Percentiles rank a stretch among this genome's conserved stretches.
Evolutionary conservation across 164 flowering plant species (phyloP).

Genomic region (Stephania cephalantha): DNA sequence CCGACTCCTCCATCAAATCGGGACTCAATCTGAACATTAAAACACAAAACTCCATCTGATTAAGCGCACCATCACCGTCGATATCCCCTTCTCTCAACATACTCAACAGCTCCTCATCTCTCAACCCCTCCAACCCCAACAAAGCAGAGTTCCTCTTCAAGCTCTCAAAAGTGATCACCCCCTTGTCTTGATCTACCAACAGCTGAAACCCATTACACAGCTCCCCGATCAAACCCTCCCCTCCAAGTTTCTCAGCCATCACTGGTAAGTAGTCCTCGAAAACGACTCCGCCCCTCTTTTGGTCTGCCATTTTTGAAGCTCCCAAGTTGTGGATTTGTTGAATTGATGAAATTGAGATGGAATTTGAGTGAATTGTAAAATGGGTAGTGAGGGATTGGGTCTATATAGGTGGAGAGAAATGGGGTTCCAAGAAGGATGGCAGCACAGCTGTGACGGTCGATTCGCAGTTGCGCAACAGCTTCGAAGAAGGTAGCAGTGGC

Average conservation of each 20-base stretch:
- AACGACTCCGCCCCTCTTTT: constrained; percentile 1
- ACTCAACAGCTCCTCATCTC: constrained; percentile 32
- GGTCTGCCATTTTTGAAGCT: constrained; percentile 10
- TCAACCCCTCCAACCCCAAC: constrained; percentile 23
- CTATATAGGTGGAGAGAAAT: neutral
- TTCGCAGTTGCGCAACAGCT: constrained; percentile 1
- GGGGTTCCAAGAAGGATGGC: constrained; percentile 10
- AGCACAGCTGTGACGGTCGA: constrained; percentile 4
- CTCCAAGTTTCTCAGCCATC: constrained; percentile 33
- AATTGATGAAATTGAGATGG: neutral
- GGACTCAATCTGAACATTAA: constrained; percentile 60
- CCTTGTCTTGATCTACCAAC: constrained; percentile 28
- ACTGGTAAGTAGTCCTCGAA: constrained; percentile 31
- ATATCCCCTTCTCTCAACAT: constrained; percentile 60
- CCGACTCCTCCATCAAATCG: constrained; percentile 32
- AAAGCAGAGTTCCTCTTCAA: constrained; percentile 27
- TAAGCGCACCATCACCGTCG: constrained; percentile 48
- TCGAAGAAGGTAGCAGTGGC: neutral
- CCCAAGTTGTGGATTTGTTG: neutral
- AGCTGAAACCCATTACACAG: constrained; percentile 34
- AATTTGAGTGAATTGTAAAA: neutral
- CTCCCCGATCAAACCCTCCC: constrained; percentile 27
- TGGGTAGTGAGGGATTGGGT: neutral
- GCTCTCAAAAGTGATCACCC: constrained; percentile 31
- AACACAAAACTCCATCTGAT: constrained; percentile 54